Conservation (phyloP, 2,329 filamentous ascomycete genomes). For the Mycogone perniciosa region DNA sequence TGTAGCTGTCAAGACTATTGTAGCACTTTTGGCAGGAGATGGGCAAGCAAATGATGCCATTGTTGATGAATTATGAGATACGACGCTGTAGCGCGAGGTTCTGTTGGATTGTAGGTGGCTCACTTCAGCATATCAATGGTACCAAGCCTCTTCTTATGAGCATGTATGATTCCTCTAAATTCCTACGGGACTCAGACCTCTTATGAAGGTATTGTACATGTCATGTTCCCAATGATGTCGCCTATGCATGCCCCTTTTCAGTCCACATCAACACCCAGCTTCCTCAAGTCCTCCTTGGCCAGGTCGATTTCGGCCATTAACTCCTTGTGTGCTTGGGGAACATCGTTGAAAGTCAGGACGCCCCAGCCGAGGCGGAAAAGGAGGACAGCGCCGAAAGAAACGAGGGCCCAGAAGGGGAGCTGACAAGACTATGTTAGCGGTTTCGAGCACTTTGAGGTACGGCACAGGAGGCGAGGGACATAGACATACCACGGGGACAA, state of each 20-base stretch:
- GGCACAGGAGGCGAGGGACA: not conserved
- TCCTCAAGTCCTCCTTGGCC: slow-evolving; percentile 67
- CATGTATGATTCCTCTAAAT: not conserved
- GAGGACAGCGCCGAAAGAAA: slow-evolving; percentile 86
- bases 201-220: slow-evolving; percentile 6
- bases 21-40: slow-evolving; percentile 52
- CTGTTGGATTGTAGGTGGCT: not conserved
- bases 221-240: slow-evolving; percentile 8
- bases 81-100: slow-evolving; percentile 6
- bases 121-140: not conserved
- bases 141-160: not conserved
- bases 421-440: slow-evolving; percentile 30
- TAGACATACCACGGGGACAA: slow-evolving; percentile 77
- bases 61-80: slow-evolving; percentile 11
- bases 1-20: slow-evolving; percentile 51
- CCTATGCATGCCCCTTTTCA: slow-evolving; percentile 28
- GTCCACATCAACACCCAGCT: slow-evolving; percentile 73
- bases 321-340: slow-evolving; percentile 83
- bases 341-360: slow-evolving; percentile 94
- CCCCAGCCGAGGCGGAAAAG: slow-evolving; percentile 88
- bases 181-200: slow-evolving; percentile 2
- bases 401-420: slow-evolving; percentile 89
- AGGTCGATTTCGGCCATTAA: slow-evolving; percentile 77
- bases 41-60: slow-evolving; percentile 14
- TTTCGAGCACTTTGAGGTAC: not conserved